These are phyloP conservation scores for Botrytis aclada DNA, from an alignment of 2,329 filamentous ascomycete genomes.

Conservation along the genomic window DNA sequence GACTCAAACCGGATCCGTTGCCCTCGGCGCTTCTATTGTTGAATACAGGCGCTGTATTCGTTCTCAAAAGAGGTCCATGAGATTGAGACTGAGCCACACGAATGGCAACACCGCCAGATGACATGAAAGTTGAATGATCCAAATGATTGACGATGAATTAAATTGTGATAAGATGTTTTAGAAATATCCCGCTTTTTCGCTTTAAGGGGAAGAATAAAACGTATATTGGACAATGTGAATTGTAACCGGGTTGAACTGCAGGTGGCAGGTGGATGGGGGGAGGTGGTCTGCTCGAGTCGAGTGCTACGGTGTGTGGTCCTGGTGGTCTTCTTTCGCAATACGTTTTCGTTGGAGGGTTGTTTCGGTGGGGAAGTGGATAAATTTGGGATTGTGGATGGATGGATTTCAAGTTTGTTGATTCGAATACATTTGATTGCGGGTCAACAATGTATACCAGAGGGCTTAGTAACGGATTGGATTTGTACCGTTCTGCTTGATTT, in stretches of 20 bases:
- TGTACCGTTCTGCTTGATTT: neutral
- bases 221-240: conserved; percentile 1
- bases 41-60: conserved; percentile 36
- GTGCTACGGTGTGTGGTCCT: conserved; percentile 7
- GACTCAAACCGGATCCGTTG: conserved; percentile 29
- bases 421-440: conserved; percentile 9
- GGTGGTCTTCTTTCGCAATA: conserved; percentile 8
- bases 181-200: conserved; percentile 13
- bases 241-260: conserved; percentile 1
- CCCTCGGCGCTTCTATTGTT: conserved; percentile 25
- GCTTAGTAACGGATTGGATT: neutral
- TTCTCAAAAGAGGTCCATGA: conserved; percentile 36
- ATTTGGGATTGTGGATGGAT: neutral
- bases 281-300: conserved; percentile 9
- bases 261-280: neutral
- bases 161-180: conserved; percentile 9
- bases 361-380: conserved; percentile 13
- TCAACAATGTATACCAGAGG: neutral
- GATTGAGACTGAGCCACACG: conserved; percentile 36
- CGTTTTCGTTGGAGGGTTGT: conserved; percentile 12
- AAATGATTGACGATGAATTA: conserved; percentile 9
- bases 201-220: conserved; percentile 4
- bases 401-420: conserved; percentile 4
- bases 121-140: conserved; percentile 30
- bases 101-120: conserved; percentile 33